Base-by-base conservation (phyloP, 192 early-diverging fungal species). In the Gigaspora rosea region DNA sequence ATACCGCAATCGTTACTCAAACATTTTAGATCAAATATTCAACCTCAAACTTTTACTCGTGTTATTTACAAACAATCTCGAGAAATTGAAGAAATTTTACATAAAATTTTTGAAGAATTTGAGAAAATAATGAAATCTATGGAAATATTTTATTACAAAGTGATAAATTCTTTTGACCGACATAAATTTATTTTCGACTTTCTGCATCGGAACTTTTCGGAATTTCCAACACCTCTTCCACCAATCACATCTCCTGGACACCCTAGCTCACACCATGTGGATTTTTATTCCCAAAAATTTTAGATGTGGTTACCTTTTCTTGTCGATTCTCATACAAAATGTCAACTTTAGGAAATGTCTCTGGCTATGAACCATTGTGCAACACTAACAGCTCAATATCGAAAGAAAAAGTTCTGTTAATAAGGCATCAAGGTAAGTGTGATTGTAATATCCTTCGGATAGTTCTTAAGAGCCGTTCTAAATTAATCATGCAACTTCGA, bases 1-100 rank as follows among this genome's bases (percentile, higher is more conserved):
- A 20, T 50, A 27, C 50, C 50, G 27, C 33, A 51, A 54, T 51
- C 3, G 16, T 32, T 62, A 47, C 36, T 61, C 57, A 48, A 22
- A 58, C 47, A 7, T 10, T 20, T 46, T 22, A 61, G 51, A 74
- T 22, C 35, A 22, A 2, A 13, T n/a, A 4, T 61, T 22, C 33
- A 59, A 35, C 10, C 72, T 13, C 33, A 61, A 74, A 13, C 57
- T 27, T 13, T 61, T 22, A 12, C 15, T 61, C 27, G 59, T 27
- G 33, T 74, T 16, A 74, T 74, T 36, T 74, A 74, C 33, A 74
- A 74, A 61, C 72, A 74, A 62, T 61, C 72, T 41, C 15, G 10
- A 27, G 72, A 74, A 62, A 74, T 74, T 48, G 72, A 57, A 62
- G 33, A 57, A 61, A 27, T 48, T 47, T 61, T 74, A 49, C 57